phyloP scores from a whole-genome alignment of 1,284 basidiomycete genomes.

The Cerioporus squamosus region DNA sequence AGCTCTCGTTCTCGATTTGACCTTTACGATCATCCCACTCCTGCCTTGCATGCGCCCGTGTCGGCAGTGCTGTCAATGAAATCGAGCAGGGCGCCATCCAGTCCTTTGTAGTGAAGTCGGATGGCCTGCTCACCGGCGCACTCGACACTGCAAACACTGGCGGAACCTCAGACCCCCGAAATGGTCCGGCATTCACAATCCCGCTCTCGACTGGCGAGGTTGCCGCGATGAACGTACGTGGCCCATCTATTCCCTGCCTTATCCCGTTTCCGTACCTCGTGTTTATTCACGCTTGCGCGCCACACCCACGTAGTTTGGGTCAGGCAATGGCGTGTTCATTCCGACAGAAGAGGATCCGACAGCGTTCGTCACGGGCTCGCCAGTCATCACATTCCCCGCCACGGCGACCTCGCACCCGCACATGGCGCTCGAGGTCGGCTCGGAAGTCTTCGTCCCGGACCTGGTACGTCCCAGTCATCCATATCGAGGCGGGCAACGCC shows the following conservation, averaged over 20 bases:
- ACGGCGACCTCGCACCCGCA: constrained; percentile 59
- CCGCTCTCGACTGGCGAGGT: constrained; percentile 60
- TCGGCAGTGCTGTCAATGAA: constrained; percentile 59
- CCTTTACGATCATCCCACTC: too few species aligned
- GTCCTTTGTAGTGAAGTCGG: constrained; percentile 52
- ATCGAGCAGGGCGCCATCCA: constrained; percentile 51
- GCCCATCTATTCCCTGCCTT: not conserved
- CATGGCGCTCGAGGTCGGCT: constrained; percentile 57
- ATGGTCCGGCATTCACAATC: constrained; percentile 53
- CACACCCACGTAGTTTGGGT: constrained; percentile 47
- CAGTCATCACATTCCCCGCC: constrained; percentile 58
- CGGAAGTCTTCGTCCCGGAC: constrained; percentile 67
- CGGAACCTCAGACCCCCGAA: constrained; percentile 35
- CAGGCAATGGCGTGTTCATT: constrained; percentile 60
- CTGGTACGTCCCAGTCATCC: constrained; percentile 45
- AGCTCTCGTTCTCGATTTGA: too few species aligned
- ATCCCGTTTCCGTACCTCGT: not conserved
- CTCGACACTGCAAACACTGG: constrained; percentile 52
- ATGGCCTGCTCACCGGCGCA: constrained; percentile 50
- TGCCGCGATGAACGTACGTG: constrained; percentile 56
- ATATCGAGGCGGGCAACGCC: not conserved
- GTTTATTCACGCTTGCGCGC: not conserved
- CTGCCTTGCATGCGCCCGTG: not conserved
- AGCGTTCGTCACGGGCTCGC: constrained; percentile 46
- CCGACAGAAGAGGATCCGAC: constrained; percentile 44